A percentile compares a stretch with the other conserved stretches of the same genome.
phyloP scores from a whole-genome alignment of 106 monocot species.

The Dendrobium chrysotoxum region DNA sequence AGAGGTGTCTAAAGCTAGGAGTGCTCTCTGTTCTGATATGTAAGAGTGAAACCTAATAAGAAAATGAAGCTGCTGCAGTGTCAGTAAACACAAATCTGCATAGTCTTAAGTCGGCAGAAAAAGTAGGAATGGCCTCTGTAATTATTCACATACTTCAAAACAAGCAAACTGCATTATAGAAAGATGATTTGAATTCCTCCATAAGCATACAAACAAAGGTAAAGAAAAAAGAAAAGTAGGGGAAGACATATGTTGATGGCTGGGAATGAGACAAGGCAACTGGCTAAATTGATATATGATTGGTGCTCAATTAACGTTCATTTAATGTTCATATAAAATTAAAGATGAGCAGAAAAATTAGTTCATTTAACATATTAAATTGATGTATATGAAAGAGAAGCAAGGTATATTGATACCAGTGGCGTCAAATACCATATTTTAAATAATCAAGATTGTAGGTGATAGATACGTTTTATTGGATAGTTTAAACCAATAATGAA shows the following conservation, averaged over 20 bases:
- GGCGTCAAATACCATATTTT: background rate
- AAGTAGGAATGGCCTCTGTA: too few species aligned
- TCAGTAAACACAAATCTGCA: too few species aligned
- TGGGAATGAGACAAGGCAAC: background rate
- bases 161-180: background rate
- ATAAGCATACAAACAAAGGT: background rate
- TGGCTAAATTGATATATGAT: background rate
- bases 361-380: background rate
- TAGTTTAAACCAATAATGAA: background rate
- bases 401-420: background rate
- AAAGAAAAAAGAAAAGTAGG: background rate
- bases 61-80: too few species aligned
- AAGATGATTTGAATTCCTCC: background rate
- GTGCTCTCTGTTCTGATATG: too few species aligned
- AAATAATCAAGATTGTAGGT: background rate
- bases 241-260: background rate
- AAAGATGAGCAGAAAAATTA: too few species aligned
- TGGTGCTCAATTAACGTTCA: background rate
- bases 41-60: too few species aligned
- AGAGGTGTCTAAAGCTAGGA: too few species aligned
- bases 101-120: too few species aligned
- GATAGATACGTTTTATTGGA: background rate
- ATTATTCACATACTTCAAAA: too few species aligned
- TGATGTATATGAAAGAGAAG: background rate
- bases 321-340: too few species aligned